phyloP scores from a whole-genome alignment of 208 protist genomes.

The Crithidia brevicula region DNA sequence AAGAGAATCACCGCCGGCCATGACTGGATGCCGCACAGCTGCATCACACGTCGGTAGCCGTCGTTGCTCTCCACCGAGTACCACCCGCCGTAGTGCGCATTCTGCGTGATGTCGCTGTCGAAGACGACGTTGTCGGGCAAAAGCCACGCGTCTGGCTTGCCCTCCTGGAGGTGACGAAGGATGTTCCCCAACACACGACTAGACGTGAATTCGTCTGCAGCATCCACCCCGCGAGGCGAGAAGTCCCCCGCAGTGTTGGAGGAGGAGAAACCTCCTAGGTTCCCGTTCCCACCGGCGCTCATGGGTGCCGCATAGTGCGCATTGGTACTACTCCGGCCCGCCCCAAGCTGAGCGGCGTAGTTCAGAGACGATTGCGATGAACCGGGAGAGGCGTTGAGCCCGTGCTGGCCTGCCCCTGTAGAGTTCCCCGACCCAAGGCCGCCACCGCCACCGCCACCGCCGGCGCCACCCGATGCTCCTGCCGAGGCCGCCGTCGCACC shows the following conservation, averaged over 20 bases:
- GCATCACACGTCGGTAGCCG: conserved; percentile 62
- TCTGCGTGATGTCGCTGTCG: conserved; percentile 38
- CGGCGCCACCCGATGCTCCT: conserved; percentile 3
- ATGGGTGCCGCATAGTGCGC: not conserved
- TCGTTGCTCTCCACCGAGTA: conserved; percentile 57
- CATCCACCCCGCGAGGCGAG: not conserved
- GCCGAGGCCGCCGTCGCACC: not conserved
- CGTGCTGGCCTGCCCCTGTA: not conserved
- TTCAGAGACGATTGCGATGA: not conserved
- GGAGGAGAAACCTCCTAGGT: conserved; percentile 5
- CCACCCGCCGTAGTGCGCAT: conserved; percentile 73
- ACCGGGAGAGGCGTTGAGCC: not conserved
- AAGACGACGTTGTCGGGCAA: conserved; percentile 41
- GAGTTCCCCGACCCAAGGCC: not conserved
- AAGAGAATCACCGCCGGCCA: conserved; percentile 75
- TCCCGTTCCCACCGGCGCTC: not conserved
- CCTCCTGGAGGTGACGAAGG: conserved; percentile 24
- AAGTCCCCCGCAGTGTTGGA: not conserved
- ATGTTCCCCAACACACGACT: conserved; percentile 13
- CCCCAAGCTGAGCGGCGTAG: not conserved
- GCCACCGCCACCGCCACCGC: not conserved
- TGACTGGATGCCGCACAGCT: conserved; percentile 40
- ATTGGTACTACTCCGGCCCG: not conserved
- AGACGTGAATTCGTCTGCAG: not conserved
- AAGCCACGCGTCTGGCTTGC: conserved; percentile 22